Percentiles rank a stretch among this genome's conserved stretches.
phyloP scores from a whole-genome alignment of 2,329 filamentous ascomycete species.

The Fusarium secorum region DNA sequence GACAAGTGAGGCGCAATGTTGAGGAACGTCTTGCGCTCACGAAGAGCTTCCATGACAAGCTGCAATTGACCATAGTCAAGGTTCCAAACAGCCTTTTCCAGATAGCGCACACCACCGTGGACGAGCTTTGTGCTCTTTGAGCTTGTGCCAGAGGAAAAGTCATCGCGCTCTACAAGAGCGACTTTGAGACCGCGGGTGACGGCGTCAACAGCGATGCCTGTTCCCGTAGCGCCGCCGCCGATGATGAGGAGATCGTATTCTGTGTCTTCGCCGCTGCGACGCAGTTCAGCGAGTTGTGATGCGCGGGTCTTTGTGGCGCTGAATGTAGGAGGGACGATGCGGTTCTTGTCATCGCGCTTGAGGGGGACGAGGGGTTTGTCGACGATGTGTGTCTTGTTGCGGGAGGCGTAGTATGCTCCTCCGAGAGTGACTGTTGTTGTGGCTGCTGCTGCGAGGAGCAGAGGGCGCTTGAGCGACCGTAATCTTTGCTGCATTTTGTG shows the following conservation, averaged over 20 bases:
- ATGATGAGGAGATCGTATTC: conserved; percentile 82
- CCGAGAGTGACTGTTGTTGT: conserved; percentile 44
- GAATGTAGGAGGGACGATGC: conserved; percentile 51
- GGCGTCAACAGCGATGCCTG: conserved; percentile 82
- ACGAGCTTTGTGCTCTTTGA: conserved; percentile 90
- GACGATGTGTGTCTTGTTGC: conserved; percentile 43
- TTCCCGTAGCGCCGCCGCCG: conserved; percentile 80
- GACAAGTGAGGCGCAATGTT: conserved; percentile 85
- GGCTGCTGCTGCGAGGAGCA: conserved; percentile 44
- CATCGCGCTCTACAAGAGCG: conserved; percentile 81
- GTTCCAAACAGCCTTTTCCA: conserved; percentile 88
- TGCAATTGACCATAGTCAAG: conserved; percentile 84
- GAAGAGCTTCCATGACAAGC: conserved; percentile 81
- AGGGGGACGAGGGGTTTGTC: conserved; percentile 46
- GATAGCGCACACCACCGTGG: conserved; percentile 83
- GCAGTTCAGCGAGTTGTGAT: conserved; percentile 52
- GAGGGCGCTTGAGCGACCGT: conserved; percentile 46
- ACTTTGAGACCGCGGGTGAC: conserved; percentile 81
- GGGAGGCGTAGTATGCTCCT: conserved; percentile 43
- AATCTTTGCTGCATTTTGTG: conserved; percentile 48
- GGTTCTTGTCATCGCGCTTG: conserved; percentile 48
- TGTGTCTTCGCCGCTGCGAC: conserved; percentile 52
- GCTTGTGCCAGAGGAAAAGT: conserved; percentile 83
- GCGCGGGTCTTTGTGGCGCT: conserved; percentile 46
- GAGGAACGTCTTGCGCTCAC: conserved; percentile 83